phyloP scores from a whole-genome alignment of 2,329 filamentous ascomycete genomes.

The Alternaria atra region DNA sequence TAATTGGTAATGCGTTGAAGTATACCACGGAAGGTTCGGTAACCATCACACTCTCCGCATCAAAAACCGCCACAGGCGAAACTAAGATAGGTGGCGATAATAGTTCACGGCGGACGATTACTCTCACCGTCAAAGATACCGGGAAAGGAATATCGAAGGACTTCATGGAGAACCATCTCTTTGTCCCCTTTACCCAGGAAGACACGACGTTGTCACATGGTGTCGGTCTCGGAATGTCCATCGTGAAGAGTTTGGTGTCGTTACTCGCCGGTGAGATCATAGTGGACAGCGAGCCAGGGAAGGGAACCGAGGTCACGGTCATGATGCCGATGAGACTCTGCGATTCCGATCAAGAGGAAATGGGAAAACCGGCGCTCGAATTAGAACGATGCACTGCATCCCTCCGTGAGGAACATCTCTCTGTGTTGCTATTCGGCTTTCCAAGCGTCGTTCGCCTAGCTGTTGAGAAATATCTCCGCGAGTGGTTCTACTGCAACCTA shows the following conservation, averaged over 20 bases:
- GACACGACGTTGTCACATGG: neutral
- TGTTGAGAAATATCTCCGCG: too few relatives aligned
- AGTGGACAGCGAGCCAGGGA: neutral
- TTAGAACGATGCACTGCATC: too few relatives aligned
- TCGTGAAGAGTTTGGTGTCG: slow-evolving; percentile 1
- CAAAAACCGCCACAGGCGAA: neutral
- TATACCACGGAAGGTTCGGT: neutral
- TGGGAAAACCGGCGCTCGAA: neutral
- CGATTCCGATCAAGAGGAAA: neutral
- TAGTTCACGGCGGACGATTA: neutral
- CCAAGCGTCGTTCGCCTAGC: too few relatives aligned
- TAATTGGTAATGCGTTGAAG: slow-evolving; percentile 2
- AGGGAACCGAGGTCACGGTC: neutral
- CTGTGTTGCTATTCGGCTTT: too few relatives aligned
- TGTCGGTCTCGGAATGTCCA: neutral
- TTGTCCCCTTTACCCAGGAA: slow-evolving; percentile 2
- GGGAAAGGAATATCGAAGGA: neutral
- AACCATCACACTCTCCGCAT: neutral
- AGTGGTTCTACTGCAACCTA: too few relatives aligned
- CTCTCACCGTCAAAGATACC: neutral
- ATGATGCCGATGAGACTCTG: neutral
- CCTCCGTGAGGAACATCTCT: too few relatives aligned
- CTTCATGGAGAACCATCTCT: neutral
- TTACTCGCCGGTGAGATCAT: neutral
- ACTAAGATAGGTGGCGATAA: neutral